Evolutionary conservation across 2,329 filamentous ascomycete species (phyloP).

Genomic region (Colletotrichum trifolii): DNA sequence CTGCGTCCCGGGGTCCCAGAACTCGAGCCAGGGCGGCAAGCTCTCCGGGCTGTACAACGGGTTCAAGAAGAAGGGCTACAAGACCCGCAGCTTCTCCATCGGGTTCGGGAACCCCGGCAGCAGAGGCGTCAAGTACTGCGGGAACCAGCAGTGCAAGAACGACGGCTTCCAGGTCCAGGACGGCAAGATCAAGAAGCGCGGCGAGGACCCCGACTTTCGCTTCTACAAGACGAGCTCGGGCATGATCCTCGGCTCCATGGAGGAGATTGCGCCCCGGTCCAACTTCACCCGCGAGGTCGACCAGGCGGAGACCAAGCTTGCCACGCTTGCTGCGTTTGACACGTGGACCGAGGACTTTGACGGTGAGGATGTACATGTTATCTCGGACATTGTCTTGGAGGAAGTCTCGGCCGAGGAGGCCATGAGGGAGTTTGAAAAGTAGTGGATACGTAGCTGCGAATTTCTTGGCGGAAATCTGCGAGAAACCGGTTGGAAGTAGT

Average conservation of each 20-base stretch:
- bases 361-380: no score
- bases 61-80: constrained; percentile 4
- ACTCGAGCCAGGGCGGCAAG: constrained; percentile 26
- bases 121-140: constrained; percentile 36
- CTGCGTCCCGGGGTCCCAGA: constrained; percentile 36
- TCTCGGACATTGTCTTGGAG: no score
- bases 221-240: constrained; percentile 37
- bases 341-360: no score
- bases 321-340: no score
- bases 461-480: no score
- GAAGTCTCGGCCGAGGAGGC: no score
- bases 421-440: no score
- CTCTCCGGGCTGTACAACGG: not conserved
- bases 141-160: constrained; percentile 37
- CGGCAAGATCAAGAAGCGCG: constrained; percentile 26
- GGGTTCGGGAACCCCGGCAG: constrained; percentile 38
- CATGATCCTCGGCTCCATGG: constrained; percentile 11
- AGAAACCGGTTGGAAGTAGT: no score
- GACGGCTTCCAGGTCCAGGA: constrained; percentile 39
- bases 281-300: no score
- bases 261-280: no score
- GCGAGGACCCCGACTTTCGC: constrained; percentile 33
- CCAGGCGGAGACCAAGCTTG: no score
- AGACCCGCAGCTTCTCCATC: constrained; percentile 12
- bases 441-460: no score